Percentiles rank a stretch among this genome's conserved stretches.
Conservation (phyloP, 2,329 filamentous ascomycete species). For the Colletotrichum tamarilloi region DNA sequence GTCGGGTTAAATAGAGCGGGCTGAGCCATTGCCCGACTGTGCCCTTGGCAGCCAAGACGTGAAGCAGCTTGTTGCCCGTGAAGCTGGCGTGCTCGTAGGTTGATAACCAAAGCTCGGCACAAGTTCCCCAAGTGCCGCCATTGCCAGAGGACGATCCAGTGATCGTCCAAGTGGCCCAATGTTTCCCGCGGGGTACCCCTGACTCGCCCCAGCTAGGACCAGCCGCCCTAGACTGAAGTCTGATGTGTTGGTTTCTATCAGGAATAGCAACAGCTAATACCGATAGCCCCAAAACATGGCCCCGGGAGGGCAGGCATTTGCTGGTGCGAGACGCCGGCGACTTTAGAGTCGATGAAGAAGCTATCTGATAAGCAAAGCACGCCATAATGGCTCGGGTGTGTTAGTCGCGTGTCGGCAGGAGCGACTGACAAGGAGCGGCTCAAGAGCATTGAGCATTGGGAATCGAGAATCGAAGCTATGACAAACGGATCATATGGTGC, state of each 20-base stretch:
- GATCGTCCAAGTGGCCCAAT: constrained; percentile 7
- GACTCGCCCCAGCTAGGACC: background rate
- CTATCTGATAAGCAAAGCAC: background rate
- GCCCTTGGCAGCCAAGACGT: background rate
- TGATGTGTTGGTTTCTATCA: constrained; percentile 7
- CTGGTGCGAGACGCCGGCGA: background rate
- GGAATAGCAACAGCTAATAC: constrained; percentile 16
- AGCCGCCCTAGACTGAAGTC: background rate
- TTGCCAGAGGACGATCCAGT: constrained; percentile 10
- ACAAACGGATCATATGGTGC: background rate
- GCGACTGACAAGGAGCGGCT: constrained; percentile 2
- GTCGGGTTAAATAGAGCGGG: background rate
- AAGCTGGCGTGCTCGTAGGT: background rate
- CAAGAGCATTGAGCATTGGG: background rate
- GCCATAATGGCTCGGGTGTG: constrained; percentile 4
- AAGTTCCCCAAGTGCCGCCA: constrained; percentile 12
- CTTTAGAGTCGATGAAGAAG: background rate
- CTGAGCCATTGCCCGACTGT: background rate
- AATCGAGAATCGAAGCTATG: background rate
- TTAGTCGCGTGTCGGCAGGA: background rate
- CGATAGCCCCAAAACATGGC: background rate
- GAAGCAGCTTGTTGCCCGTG: background rate
- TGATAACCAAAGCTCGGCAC: constrained; percentile 5
- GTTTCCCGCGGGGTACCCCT: constrained; percentile 18
- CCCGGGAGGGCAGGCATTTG: constrained; percentile 6